These are phyloP conservation scores for Sugiyamaella paludigena DNA, from an alignment of 1,139 yeast species.

Conservation along the genomic window DNA sequence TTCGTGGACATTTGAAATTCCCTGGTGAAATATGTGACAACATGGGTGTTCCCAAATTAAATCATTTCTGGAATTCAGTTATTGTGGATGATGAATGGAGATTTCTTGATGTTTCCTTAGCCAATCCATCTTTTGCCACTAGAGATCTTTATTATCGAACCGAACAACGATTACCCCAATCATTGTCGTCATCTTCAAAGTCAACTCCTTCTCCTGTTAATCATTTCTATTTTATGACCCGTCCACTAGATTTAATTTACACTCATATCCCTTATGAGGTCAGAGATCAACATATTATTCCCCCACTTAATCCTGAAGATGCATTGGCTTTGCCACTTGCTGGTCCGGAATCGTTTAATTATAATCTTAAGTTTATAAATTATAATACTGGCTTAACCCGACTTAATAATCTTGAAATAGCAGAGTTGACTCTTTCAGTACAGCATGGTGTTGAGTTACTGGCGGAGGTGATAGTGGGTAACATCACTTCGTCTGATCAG, in stretches of 20 bases:
- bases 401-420: conserved; percentile 69
- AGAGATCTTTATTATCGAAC: conserved; percentile 28
- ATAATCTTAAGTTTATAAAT: conserved; percentile 57
- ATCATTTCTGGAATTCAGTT: conserved; percentile 89
- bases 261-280: conserved; percentile 83
- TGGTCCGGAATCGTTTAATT: conserved; percentile 73
- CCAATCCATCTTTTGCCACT: conserved; percentile 54
- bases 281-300: conserved; percentile 79
- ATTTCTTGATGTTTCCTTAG: conserved; percentile 67
- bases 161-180: background rate
- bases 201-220: conserved; percentile 6
- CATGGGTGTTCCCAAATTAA: conserved; percentile 50
- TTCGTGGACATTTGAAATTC: conserved; percentile 78
- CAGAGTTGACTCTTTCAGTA: conserved; percentile 70
- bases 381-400: conserved; percentile 77
- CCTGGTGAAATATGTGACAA: conserved; percentile 56
- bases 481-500: conserved; percentile 16
- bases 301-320: conserved; percentile 74
- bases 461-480: conserved; percentile 46
- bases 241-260: conserved; percentile 71
- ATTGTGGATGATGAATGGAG: conserved; percentile 74
- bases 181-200: conserved; percentile 1
- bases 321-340: conserved; percentile 81
- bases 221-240: conserved; percentile 68
- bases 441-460: conserved; percentile 69